phyloP scores from a whole-genome alignment of 2,329 filamentous ascomycete genomes.

The Hypoxylon sp. region DNA sequence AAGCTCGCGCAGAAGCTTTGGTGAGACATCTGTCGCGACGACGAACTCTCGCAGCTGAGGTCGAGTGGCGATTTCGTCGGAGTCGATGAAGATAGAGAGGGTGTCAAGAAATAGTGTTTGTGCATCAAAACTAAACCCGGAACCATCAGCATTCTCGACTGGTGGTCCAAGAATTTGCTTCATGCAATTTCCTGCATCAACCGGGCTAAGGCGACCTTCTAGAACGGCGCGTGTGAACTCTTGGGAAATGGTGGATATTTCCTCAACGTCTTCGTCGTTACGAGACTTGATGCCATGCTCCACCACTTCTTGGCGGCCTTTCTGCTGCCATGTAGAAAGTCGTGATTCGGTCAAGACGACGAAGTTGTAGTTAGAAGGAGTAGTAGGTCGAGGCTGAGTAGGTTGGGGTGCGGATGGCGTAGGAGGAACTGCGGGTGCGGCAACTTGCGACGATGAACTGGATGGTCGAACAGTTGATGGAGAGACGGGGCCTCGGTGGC shows the following conservation, averaged over 20 bases:
- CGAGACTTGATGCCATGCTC: slow-evolving; percentile 75
- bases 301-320: slow-evolving; percentile 77
- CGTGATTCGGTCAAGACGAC: slow-evolving; percentile 80
- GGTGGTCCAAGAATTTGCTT: slow-evolving; percentile 79
- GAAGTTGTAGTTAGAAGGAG: slow-evolving; percentile 74
- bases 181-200: slow-evolving; percentile 79
- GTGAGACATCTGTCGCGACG: slow-evolving; percentile 78
- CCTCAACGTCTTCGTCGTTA: slow-evolving; percentile 76
- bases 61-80: slow-evolving; percentile 68
- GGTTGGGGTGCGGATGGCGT: slow-evolving; percentile 46
- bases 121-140: slow-evolving; percentile 69
- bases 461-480: slow-evolving; percentile 56
- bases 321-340: slow-evolving; percentile 76
- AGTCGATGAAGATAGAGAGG: slow-evolving; percentile 82
- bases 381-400: slow-evolving; percentile 52
- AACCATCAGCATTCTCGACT: slow-evolving; percentile 61
- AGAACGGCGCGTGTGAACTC: slow-evolving; percentile 85
- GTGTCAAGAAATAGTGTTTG: slow-evolving; percentile 85
- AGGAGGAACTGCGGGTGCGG: slow-evolving; percentile 48
- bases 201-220: slow-evolving; percentile 75
- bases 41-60: slow-evolving; percentile 76
- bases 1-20: slow-evolving; percentile 80
- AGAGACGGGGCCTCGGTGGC: slow-evolving; percentile 51
- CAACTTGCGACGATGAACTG: slow-evolving; percentile 58
- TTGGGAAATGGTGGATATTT: slow-evolving; percentile 82